Evolutionary conservation across 805 yeast species (phyloP).

Genomic region (Cyberlindnera lachancei): DNA sequence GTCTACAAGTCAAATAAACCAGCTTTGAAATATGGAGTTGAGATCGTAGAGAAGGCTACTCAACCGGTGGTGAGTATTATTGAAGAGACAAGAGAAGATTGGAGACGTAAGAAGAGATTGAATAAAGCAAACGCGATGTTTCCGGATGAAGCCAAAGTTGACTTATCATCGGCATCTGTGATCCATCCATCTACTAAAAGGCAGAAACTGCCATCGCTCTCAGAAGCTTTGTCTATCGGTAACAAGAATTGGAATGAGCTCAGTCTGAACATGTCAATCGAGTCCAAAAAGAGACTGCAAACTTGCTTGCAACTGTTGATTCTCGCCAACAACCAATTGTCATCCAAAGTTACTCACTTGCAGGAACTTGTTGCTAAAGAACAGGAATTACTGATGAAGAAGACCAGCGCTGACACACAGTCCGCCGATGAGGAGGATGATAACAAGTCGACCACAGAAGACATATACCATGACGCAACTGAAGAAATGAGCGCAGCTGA

Average conservation of each 20-base stretch:
- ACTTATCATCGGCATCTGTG: slow-evolving; percentile 4
- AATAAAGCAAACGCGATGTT: slow-evolving; percentile 22
- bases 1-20: slow-evolving; percentile 34
- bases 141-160: slow-evolving; percentile 22
- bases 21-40: slow-evolving; percentile 52
- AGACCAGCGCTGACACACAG: slow-evolving; percentile 1
- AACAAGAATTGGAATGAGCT: slow-evolving; percentile 29
- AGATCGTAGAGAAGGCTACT: slow-evolving; percentile 49
- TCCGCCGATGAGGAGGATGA: neutral
- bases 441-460: slow-evolving; percentile 17
- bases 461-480: slow-evolving; percentile 26
- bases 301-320: slow-evolving; percentile 75
- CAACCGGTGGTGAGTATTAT: slow-evolving; percentile 42
- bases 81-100: slow-evolving; percentile 27
- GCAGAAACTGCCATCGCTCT: slow-evolving; percentile 28
- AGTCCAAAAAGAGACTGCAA: slow-evolving; percentile 66
- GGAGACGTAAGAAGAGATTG: slow-evolving; percentile 33
- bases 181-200: slow-evolving; percentile 13
- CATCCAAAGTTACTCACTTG: slow-evolving; percentile 54
- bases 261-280: slow-evolving; percentile 42
- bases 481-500: slow-evolving; percentile 21
- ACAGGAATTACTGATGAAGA: slow-evolving; percentile 16
- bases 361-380: slow-evolving; percentile 48
- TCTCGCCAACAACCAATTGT: slow-evolving; percentile 72
- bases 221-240: slow-evolving; percentile 29